A percentile compares a stretch with the other conserved stretches of the same genome.
phyloP scores from a whole-genome alignment of 2,329 filamentous ascomycete species.

The Mycosphaerella sp. region DNA sequence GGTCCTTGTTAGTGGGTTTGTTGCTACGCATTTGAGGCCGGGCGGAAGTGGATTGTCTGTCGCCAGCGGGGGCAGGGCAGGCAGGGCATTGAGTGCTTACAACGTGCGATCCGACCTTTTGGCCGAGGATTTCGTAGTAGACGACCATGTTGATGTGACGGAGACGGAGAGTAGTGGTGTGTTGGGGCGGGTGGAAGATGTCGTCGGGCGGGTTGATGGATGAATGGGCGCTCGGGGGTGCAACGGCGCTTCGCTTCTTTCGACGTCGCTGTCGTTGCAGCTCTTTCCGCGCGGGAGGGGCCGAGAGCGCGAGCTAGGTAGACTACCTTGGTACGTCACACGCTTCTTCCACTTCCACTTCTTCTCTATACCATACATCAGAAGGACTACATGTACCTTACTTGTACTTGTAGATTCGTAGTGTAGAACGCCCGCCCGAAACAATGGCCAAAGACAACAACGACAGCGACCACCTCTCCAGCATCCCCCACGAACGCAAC shows the following conservation, averaged over 20 bases:
- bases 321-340: slow-evolving; percentile 9
- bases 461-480: slow-evolving; percentile 27
- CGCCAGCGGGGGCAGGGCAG: background rate
- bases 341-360: background rate
- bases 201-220: slow-evolving; percentile 8
- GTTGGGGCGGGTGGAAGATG: slow-evolving; percentile 5
- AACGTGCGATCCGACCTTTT: slow-evolving; percentile 50
- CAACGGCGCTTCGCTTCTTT: background rate
- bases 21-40: background rate
- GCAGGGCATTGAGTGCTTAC: slow-evolving; percentile 43
- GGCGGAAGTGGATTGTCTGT: background rate
- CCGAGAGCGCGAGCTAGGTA: background rate
- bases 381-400: background rate
- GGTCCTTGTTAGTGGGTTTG: background rate
- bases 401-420: no score
- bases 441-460: slow-evolving; percentile 38
- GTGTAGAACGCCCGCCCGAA: slow-evolving; percentile 3
- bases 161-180: slow-evolving; percentile 2
- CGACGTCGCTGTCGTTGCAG: slow-evolving; percentile 10
- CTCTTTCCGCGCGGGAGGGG: slow-evolving; percentile 8
- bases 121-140: slow-evolving; percentile 48
- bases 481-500: slow-evolving; percentile 39
- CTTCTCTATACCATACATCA: background rate
- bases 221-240: background rate
- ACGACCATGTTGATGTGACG: slow-evolving; percentile 41